phyloP scores from a whole-genome alignment of 257 asterid species.

The Phtheirospermum japonicum region DNA sequence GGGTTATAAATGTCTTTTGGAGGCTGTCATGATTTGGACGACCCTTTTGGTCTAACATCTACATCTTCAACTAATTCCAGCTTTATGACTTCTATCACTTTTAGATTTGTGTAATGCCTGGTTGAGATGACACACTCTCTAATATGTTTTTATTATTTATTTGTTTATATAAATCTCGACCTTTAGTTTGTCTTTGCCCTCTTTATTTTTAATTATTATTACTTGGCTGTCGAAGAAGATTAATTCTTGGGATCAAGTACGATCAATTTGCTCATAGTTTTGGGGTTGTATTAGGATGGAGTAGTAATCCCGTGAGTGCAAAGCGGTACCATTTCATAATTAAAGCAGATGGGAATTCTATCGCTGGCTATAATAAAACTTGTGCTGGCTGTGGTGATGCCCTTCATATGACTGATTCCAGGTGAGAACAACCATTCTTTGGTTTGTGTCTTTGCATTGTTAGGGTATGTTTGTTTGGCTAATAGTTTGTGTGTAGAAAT shows the following conservation, averaged over 20 bases:
- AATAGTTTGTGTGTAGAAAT: too few species aligned
- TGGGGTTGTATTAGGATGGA: slow-evolving; percentile 64
- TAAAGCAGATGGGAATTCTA: slow-evolving; percentile 84
- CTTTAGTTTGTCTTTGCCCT: too few species aligned
- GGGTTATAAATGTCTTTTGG: too few species aligned
- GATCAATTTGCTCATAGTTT: slow-evolving; percentile 8
- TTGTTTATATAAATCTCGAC: neutral
- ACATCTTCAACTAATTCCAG: neutral
- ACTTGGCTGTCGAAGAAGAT: neutral
- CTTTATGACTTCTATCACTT: neutral
- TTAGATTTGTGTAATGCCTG: too few species aligned
- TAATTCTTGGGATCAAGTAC: slow-evolving; percentile 7
- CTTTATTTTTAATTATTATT: too few species aligned
- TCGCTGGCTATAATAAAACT: slow-evolving; percentile 65
- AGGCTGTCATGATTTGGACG: too few species aligned
- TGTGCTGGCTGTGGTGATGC: slow-evolving; percentile 81
- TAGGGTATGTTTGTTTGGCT: too few species aligned
- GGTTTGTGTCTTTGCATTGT: neutral
- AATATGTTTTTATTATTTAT: neutral
- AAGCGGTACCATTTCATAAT: slow-evolving; percentile 90
- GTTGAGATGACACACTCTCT: neutral
- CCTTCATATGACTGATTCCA: slow-evolving; percentile 64
- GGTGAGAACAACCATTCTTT: slow-evolving; percentile 40
- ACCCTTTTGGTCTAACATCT: too few species aligned
- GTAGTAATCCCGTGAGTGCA: slow-evolving; percentile 86